Evolutionary conservation across 2,329 filamentous ascomycete genomes (phyloP), one percentile per base, ranked within the genome.

Genomic region (Aspergillus ochraceus): DNA sequence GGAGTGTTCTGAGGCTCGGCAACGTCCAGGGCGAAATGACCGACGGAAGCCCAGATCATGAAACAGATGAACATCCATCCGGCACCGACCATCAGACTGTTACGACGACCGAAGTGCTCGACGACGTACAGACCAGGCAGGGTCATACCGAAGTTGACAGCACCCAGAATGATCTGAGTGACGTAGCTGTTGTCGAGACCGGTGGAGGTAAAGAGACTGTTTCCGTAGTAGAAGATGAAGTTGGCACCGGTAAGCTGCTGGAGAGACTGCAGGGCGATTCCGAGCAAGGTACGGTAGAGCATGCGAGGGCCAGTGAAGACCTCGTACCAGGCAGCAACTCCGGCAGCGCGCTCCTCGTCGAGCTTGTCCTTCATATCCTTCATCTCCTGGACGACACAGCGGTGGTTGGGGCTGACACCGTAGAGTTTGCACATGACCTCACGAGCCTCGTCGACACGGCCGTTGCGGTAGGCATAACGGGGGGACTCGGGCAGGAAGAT

Each of bases 121-220:
- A 91, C 88, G 32, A 91, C 82, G 70, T 86, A 91, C 4, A 92
- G 79, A 58, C 88, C 88, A 51, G 83, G 84, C 59, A 90, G 84
- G 17, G 88, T 90, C 71, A 84, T 85, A 62, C 77, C 80, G 32
- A 91, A 87, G 71, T 91, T 91, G 68, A 91, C 87, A 24, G 84
- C 86, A 57, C 81, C 81, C 10, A 90, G 80, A 60, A 91, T 90
- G 70, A 91, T 85, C 69, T 89, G 86, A 0, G 85, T 88, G 59
- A 86, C 78, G 67, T 88, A 89, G 19, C 85, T 84, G 72, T 91
- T 88, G 1, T 82, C 73, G 51, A 91, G 81, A 60, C 88, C 88
- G 4, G 88, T 86, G 5, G 86, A 84, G 58, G 82, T 63, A 73
- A 92, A 92, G 68, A 92, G 84, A 10, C 84, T 85, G 9, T 79